Conservation (phyloP, 768 basidiomycete genomes). For the Trametes villosa region DNA sequence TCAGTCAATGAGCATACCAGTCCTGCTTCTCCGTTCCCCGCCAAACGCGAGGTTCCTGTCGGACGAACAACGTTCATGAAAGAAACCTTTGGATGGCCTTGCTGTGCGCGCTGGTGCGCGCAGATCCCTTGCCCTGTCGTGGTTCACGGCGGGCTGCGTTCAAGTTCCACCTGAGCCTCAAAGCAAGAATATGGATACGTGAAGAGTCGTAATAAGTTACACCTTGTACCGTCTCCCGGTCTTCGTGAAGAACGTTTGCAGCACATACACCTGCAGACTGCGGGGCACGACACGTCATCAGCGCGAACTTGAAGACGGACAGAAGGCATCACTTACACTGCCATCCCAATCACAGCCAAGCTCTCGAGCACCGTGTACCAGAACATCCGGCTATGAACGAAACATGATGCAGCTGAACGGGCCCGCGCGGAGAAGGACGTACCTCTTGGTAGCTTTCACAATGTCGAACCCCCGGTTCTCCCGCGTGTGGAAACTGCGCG, state of each 20-base stretch:
- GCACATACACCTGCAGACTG: conserved; percentile 87
- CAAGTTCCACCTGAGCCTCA: too few relatives aligned
- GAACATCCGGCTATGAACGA: conserved; percentile 73
- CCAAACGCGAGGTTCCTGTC: too few relatives aligned
- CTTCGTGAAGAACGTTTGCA: conserved; percentile 97
- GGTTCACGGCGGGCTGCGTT: too few relatives aligned
- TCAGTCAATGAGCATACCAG: too few relatives aligned
- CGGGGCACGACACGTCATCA: conserved; percentile 19
- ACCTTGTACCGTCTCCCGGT: conserved; percentile 91
- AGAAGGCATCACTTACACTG: conserved; percentile 62
- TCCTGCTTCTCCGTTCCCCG: too few relatives aligned
- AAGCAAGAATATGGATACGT: conserved; percentile 13
- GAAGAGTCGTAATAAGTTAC: conserved; percentile 42
- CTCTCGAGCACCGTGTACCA: conserved; percentile 92
- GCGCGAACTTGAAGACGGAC: neutral
- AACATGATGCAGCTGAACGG: neutral
- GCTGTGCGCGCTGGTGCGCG: too few relatives aligned
- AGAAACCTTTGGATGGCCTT: too few relatives aligned
- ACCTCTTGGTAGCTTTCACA: conserved; percentile 91
- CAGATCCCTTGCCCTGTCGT: too few relatives aligned
- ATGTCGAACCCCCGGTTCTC: conserved; percentile 94
- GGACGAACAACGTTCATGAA: too few relatives aligned
- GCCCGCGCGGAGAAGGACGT: conserved; percentile 20
- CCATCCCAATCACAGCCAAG: conserved; percentile 80
- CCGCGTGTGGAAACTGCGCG: conserved; percentile 83